Evolutionary conservation across 208 protist species (phyloP), one percentile per base, ranked within the genome.

Genomic region (Herpetomonas muscarum): DNA sequence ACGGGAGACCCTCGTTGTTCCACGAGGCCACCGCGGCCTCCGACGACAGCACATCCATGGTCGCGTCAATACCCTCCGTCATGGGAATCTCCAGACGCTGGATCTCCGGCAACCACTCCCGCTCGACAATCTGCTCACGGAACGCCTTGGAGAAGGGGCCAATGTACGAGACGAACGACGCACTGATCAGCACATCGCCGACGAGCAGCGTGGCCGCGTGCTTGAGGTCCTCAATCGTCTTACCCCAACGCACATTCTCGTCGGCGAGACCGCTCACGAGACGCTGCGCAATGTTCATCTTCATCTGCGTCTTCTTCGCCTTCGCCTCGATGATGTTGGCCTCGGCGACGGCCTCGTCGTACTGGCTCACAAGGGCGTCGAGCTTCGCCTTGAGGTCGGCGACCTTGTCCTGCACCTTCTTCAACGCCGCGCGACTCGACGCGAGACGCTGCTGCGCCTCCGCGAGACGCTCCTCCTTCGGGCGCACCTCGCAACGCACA

Each of bases 81-180:
- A 98, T 87, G 7, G 97, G 96, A 58, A 99, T 96, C 36, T 77
- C 75, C 30, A 94, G 70, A 57, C 90, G 66, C 45, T 87, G 81
- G 37, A 98, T 79, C 61, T 83, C 86, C 21, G 94, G 91, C 26
- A 97, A 55, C 96, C 96, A 98, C 63, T 93, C 87, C 52, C 95
- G 79, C 36, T 86, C 53, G n/a, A 98, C 77, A 13, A 99, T 86
- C 26, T 77, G 72, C 69, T 91, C 83, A 59, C 97, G 93, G 84
- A 98, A 98, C 6, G 82, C 66, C 61, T 97, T 95, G 58, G 94
- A 98, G 78, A 99, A 99, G 31, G 96, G 91, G 37, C 98, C 98
- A 68, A 98, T 97, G 83, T 99, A 99, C 24, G 94, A 98, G 44
- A 99, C 85, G 61, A 99, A 99, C 0, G 98, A 97, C 3, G 97